Evolutionary conservation across 306 rosid species (phyloP).

Genomic region (Spatholobus suberectus): DNA sequence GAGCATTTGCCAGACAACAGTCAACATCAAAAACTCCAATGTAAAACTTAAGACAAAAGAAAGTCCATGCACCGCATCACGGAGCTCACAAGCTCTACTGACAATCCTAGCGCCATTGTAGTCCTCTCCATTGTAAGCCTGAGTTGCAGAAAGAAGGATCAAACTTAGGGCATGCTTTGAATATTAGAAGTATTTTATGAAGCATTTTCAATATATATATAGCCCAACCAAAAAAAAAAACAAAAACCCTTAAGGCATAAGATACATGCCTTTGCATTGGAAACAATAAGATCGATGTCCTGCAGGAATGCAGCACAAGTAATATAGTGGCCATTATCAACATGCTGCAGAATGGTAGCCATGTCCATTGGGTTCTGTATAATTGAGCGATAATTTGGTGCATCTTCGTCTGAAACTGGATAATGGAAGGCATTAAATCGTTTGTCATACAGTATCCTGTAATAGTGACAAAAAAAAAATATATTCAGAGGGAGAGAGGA

Average conservation of each 20-base stretch:
- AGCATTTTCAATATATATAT: conserved; percentile 11
- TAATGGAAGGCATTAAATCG: conserved; percentile 89
- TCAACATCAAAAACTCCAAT: conserved; percentile 14
- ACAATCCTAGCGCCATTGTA: conserved; percentile 93
- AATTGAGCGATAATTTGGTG: conserved; percentile 89
- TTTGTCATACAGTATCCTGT: conserved; percentile 94
- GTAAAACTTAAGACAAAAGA: conserved; percentile 35
- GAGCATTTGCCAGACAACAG: conserved; percentile 32
- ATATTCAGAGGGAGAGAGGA: not conserved
- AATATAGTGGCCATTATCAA: conserved; percentile 89
- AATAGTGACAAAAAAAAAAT: conserved; percentile 11
- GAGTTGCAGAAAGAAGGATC: conserved; percentile 46
- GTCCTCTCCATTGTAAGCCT: conserved; percentile 93
- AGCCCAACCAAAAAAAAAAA: not conserved
- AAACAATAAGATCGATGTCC: conserved; percentile 87
- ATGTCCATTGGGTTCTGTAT: conserved; percentile 96
- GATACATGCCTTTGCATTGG: conserved; percentile 86
- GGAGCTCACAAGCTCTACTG: conserved; percentile 92
- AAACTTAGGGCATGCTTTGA: conserved; percentile 31
- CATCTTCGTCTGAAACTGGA: conserved; percentile 97
- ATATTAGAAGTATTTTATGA: conserved; percentile 18
- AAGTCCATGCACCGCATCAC: conserved; percentile 74
- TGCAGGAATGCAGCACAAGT: conserved; percentile 76
- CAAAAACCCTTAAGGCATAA: not conserved
- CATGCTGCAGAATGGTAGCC: conserved; percentile 87